Evolutionary conservation across 495 filamentous ascomycete species (phyloP), one percentile per base, ranked within the genome.

Genomic region (Schizothecium vesticola): DNA sequence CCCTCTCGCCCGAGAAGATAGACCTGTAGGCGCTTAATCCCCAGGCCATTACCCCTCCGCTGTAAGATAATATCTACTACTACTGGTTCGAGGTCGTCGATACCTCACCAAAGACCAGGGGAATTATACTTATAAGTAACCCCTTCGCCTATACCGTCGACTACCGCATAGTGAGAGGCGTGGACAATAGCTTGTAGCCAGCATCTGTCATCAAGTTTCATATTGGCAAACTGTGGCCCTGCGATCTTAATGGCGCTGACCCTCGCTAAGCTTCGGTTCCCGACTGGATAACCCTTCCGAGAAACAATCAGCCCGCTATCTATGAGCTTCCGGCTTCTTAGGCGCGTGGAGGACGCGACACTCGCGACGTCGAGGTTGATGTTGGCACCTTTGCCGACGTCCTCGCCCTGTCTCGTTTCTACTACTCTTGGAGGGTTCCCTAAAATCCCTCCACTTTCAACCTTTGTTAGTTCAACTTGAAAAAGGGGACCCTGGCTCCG

Each of bases 221-320:
- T 22, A 64, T 69, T 25, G 73, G 72, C 23, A 73, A 71, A 60
- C 67, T 75, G 6, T 74, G 72, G 72, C 56, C 73, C 24, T 76
- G 74, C 64, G 72, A 78, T 62, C 59, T 72, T 19, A 68, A 75
- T 56, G 73, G 74, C 16, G 68, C n/a, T 16, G 74, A 74, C 59
- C 66, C 73, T 25, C 36, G 2, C 7, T 56, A 25, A 10, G 59
- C 69, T 3, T 7, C 23, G 1, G 33, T 71, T 9, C 71, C 73
- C 0, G 36, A 66, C 23, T 67, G 69, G 16, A 69, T 69, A 8
- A 26, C 25, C 2, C 68, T 78, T 8, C 73, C 74, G 24, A 61
- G 70, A 58, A 78, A 78, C 67, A 77, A 77, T 61, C 69, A 75
- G n/a, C 56, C 75, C 28, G 72, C 75, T n/a, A 74, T 75, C 59